phyloP scores from a whole-genome alignment of 768 basidiomycete species.

The Mycena filopes region DNA sequence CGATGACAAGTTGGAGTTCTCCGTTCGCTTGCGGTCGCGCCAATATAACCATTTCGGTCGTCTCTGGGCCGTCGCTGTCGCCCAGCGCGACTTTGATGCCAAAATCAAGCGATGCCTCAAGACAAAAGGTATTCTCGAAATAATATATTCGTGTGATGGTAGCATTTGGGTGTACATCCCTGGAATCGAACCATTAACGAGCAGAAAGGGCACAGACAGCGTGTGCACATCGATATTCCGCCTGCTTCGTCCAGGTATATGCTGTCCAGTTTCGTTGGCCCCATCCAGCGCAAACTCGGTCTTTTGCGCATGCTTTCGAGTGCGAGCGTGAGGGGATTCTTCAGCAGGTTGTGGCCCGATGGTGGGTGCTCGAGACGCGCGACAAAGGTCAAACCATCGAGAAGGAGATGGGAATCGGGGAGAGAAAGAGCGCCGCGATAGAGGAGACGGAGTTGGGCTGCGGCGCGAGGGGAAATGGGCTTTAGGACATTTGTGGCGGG shows the following conservation, averaged over 20 bases:
- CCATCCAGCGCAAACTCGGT: constrained; percentile 69
- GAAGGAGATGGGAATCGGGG: constrained; percentile 74
- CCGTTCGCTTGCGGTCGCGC: constrained; percentile 41
- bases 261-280: constrained; percentile 61
- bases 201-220: not conserved
- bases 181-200: constrained; percentile 37
- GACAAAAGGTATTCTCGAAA: constrained; percentile 77
- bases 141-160: constrained; percentile 72
- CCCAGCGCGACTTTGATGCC: constrained; percentile 79
- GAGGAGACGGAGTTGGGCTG: constrained; percentile 62
- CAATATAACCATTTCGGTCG: constrained; percentile 71
- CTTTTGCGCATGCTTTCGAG: constrained; percentile 85
- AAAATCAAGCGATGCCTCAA: constrained; percentile 55
- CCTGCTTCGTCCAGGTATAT: constrained; percentile 70
- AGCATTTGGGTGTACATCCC: constrained; percentile 78
- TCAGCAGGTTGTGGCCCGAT: constrained; percentile 58
- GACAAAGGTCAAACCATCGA: constrained; percentile 81
- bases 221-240: constrained; percentile 52
- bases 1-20: constrained; percentile 61
- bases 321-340: constrained; percentile 76
- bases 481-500: constrained; percentile 30
- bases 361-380: constrained; percentile 56
- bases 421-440: constrained; percentile 81
- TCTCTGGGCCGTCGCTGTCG: constrained; percentile 75
- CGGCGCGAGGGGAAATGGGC: constrained; percentile 35